Evolutionary conservation across 495 filamentous ascomycete species (phyloP).

Genomic region (Talaromyces ruber): DNA sequence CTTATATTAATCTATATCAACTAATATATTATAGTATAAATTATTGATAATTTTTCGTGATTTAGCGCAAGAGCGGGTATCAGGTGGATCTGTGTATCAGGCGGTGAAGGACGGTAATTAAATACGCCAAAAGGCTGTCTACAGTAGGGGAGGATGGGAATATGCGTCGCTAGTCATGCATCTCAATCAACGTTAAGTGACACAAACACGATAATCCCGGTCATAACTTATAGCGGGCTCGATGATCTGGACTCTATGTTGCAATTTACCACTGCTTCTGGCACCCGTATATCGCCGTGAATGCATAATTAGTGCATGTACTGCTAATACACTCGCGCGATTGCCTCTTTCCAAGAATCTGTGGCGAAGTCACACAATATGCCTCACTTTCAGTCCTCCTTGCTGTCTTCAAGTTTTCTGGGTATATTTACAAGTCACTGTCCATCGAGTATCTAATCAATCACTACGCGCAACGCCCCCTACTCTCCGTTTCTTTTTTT

Average conservation of each 20-base stretch:
- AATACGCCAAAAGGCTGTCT: neutral
- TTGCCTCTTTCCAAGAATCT: neutral
- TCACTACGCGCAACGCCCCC: neutral
- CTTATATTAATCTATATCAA: too few species aligned
- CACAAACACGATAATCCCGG: conserved; percentile 1
- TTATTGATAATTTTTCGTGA: too few species aligned
- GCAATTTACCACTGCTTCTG: too few species aligned
- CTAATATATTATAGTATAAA: too few species aligned
- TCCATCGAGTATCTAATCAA: neutral
- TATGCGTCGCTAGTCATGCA: neutral
- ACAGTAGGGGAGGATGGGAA: neutral
- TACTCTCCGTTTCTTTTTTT: conserved; percentile 2
- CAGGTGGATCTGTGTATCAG: too few species aligned
- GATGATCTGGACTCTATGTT: too few species aligned
- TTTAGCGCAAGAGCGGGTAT: too few species aligned
- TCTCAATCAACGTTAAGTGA: neutral
- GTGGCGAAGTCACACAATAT: conserved; percentile 4
- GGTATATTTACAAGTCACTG: conserved; percentile 1
- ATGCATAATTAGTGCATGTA: conserved; percentile 4
- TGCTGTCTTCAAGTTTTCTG: neutral
- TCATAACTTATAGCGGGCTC: too few species aligned
- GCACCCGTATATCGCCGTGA: neutral
- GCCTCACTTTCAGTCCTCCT: neutral
- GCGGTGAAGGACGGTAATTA: too few species aligned
- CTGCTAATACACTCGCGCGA: neutral